Evolutionary conservation across 345 rosid species (phyloP).

Genomic region (Melastoma malabathricum): DNA sequence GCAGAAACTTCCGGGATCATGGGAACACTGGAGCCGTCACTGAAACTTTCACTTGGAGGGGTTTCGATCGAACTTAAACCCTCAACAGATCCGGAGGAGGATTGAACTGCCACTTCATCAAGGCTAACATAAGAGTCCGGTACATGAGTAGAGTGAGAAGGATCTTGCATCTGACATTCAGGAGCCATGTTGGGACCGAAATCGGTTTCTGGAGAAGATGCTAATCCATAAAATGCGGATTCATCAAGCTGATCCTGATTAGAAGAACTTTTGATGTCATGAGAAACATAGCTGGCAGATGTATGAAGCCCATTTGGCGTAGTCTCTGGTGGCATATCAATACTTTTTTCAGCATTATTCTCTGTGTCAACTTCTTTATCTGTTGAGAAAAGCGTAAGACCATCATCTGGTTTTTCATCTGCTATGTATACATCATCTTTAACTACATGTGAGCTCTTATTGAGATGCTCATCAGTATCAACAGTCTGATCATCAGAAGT

Average conservation of each 20-base stretch:
- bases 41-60: too few relatives aligned
- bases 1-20: conserved; percentile 15
- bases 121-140: conserved; percentile 18
- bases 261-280: conserved; percentile 11
- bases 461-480: conserved; percentile 16
- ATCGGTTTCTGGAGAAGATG: conserved; percentile 23
- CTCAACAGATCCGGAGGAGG: conserved; percentile 21
- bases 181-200: conserved; percentile 18
- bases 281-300: conserved; percentile 10
- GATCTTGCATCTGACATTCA: conserved; percentile 20
- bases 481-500: conserved; percentile 23
- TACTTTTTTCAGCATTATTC: conserved; percentile 11
- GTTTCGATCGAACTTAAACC: neutral
- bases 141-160: conserved; percentile 15
- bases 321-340: conserved; percentile 3
- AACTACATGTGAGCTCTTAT: conserved; percentile 15
- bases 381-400: conserved; percentile 20
- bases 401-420: conserved; percentile 12
- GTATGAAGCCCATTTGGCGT: conserved; percentile 10
- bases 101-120: conserved; percentile 9
- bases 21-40: conserved; percentile 14
- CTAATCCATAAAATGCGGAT: conserved; percentile 16
- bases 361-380: conserved; percentile 22
- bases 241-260: conserved; percentile 21
- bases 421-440: conserved; percentile 18